Percentiles rank a stretch among this genome's conserved stretches.
phyloP scores from a whole-genome alignment of 129 eudicot species.

The Deinandra increscens region DNA sequence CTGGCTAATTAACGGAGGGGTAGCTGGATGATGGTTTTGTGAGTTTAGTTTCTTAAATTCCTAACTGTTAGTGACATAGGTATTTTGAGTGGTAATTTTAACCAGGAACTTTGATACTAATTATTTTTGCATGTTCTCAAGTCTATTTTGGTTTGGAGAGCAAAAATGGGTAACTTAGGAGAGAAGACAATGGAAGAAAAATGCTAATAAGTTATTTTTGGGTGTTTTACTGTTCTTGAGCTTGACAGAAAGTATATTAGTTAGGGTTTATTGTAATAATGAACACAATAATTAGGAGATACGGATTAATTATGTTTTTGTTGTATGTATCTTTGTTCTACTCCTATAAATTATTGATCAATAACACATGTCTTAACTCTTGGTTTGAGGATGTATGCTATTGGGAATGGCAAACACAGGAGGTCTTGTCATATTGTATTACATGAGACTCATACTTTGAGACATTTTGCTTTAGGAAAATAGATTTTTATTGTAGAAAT shows the following conservation, averaged over 20 bases:
- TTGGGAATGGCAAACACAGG: background rate
- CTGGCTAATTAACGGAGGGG: background rate
- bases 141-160: background rate
- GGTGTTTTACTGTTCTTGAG: background rate
- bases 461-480: too few relatives aligned
- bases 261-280: too few relatives aligned
- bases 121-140: background rate
- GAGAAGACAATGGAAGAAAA: background rate
- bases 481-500: background rate
- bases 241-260: background rate
- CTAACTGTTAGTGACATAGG: background rate
- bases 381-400: constrained; percentile 8
- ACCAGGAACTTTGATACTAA: too few relatives aligned
- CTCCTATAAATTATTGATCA: too few relatives aligned
- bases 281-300: too few relatives aligned
- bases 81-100: too few relatives aligned
- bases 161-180: background rate
- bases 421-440: background rate
- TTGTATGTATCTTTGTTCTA: too few relatives aligned
- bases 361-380: background rate
- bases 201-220: background rate
- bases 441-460: background rate
- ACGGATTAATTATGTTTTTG: too few relatives aligned
- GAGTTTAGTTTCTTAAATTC: constrained; percentile 4
- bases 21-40: constrained; percentile 3